These are phyloP conservation scores for Beauveria medogensis DNA, from an alignment of 2,329 filamentous ascomycete genomes.

Conservation along the genomic window DNA sequence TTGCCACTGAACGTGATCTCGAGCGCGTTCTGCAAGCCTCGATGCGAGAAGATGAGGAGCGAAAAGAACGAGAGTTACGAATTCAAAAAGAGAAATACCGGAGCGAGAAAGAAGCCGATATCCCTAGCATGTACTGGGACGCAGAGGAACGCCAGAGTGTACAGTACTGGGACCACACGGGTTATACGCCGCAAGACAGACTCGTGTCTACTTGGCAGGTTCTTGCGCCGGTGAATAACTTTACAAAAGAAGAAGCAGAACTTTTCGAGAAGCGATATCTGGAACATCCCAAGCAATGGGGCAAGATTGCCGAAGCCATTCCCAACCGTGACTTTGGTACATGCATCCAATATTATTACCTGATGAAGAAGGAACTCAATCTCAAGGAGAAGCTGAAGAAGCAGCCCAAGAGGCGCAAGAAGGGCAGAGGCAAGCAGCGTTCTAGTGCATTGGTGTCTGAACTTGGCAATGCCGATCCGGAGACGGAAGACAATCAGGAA, in stretches of 20 bases:
- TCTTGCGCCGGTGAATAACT: conserved; percentile 65
- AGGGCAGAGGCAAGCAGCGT: conserved; percentile 50
- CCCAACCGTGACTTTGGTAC: conserved; percentile 64
- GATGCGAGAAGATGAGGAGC: conserved; percentile 61
- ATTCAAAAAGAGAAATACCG: conserved; percentile 62
- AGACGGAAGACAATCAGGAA: conserved; percentile 47
- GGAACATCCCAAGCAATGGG: conserved; percentile 75
- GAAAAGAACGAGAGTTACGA: conserved; percentile 56
- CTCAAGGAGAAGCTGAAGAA: conserved; percentile 69
- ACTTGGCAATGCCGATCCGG: conserved; percentile 51
- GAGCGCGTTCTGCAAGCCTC: conserved; percentile 67
- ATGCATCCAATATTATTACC: conserved; percentile 81
- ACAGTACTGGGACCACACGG: conserved; percentile 58
- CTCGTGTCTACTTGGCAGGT: conserved; percentile 65
- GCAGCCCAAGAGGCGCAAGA: conserved; percentile 51
- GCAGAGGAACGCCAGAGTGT: conserved; percentile 49
- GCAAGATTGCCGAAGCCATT: conserved; percentile 62
- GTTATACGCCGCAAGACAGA: conserved; percentile 55
- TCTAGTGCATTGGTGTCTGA: conserved; percentile 60
- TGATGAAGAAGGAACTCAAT: conserved; percentile 66
- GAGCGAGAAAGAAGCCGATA: conserved; percentile 66
- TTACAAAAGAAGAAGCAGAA: conserved; percentile 60
- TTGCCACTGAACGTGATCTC: conserved; percentile 64
- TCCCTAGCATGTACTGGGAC: conserved; percentile 62
- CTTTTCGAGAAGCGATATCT: conserved; percentile 68